Base-by-base conservation (phyloP, 345 rosid genomes). In the Sapria himalayana region DNA sequence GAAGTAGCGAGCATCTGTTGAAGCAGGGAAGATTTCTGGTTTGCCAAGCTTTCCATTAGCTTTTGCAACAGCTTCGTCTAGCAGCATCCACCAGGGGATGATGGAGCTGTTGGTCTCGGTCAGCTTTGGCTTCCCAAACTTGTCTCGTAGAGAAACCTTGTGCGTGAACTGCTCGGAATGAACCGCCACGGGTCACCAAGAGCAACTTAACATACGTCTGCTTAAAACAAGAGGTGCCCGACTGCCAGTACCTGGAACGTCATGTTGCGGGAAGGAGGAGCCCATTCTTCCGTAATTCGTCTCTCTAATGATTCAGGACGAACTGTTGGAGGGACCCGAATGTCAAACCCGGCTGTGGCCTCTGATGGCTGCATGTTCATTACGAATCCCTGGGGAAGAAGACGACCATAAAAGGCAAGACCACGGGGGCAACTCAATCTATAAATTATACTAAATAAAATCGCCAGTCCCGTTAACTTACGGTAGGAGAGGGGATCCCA, bases 281-380 rank as follows among this genome's bases (percentile, higher is more conserved):
- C 98, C 95, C 95, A 89, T 66, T 89, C 98, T 64, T 82, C 98
- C 32, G 68, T 62, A 56, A 89, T 68, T 49, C 86, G 72, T 54
- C 70, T 72, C 66, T 76, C 94, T 43, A 89, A 52, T 24, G 92
- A 54, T 62, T 66, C 71, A n/a, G 64, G 38, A 67, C 82, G 70
- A 42, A 63, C 61, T 44, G 58, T 76, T 13, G 95, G 95, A 33
- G 98, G 86, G 17, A 89, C 41, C 41, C 98, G 69, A 40, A 89
- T 54, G 56, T 89, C 93, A 40, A 89, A 79, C 40, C 98, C 98
- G 41, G 95, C 98, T 72, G 76, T 91, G 33, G 93, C 93, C 60
- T 82, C 95, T 16, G 95, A 89, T 20, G 98, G 98, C 56, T 82
- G 95, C 68, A 82, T 63, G 47, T 82, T 89, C 98, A 89, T 82